These are phyloP conservation scores for Chytriomyces confervae DNA, from an alignment of 192 early-diverging fungal genomes.

Conservation along the genomic window DNA sequence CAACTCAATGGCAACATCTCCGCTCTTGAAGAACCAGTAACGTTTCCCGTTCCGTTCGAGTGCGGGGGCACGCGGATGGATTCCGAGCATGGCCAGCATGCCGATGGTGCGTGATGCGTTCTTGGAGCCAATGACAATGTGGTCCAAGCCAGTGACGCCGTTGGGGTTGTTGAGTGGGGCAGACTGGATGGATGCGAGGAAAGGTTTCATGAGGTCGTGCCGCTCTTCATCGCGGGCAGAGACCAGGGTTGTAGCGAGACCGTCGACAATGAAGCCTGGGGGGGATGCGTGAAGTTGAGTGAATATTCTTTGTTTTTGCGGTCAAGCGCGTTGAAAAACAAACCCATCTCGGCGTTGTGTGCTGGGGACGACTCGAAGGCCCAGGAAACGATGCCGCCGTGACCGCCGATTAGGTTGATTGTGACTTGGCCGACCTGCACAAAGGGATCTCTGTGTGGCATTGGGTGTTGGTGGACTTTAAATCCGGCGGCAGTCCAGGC, in stretches of 20 bases:
- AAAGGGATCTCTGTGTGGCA: background rate
- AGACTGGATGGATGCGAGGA: background rate
- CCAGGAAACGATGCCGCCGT: constrained; percentile 1
- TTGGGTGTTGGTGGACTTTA: background rate
- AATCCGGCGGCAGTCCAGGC: background rate
- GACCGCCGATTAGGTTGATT: background rate
- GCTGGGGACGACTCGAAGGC: background rate
- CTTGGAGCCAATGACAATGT: background rate
- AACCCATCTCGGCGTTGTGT: background rate
- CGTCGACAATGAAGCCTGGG: background rate
- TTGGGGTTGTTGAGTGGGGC: background rate
- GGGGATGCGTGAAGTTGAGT: too few species aligned
- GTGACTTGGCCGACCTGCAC: background rate
- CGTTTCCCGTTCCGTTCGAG: background rate
- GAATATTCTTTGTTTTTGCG: too few species aligned
- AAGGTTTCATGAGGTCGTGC: background rate
- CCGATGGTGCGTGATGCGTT: background rate
- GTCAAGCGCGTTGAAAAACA: too few species aligned
- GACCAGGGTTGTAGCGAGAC: background rate
- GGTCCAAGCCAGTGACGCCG: background rate
- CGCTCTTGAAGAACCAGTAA: background rate
- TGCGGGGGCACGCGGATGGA: background rate
- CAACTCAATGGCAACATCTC: background rate
- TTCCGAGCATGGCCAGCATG: background rate
- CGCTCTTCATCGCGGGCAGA: background rate